These are phyloP conservation scores for Aspergillus intermedius DNA, from an alignment of 2,329 filamentous ascomycete genomes.

Conservation along the genomic window DNA sequence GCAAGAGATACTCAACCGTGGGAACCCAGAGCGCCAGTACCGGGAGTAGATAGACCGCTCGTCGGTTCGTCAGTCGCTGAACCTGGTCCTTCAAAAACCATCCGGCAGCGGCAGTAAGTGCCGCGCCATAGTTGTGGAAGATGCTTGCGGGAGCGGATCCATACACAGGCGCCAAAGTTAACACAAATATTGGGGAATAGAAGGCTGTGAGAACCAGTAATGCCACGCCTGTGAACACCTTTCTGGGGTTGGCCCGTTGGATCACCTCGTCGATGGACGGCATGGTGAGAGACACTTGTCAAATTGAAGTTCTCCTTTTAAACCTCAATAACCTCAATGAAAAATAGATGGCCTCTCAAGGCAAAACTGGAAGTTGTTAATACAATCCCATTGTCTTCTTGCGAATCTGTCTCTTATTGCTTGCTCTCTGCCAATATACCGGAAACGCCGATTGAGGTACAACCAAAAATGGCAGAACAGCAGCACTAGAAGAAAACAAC, in stretches of 20 bases:
- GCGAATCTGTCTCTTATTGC: no score
- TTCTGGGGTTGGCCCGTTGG: constrained; percentile 19
- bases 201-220: constrained; percentile 34
- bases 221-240: constrained; percentile 22
- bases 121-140: constrained; percentile 63
- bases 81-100: constrained; percentile 60
- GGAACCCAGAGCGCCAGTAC: constrained; percentile 71
- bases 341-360: not conserved
- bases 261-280: constrained; percentile 18
- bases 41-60: constrained; percentile 52
- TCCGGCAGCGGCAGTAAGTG: constrained; percentile 61
- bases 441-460: not conserved
- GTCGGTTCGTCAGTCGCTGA: constrained; percentile 44
- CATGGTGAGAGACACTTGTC: constrained; percentile 14
- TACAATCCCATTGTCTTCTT: not conserved
- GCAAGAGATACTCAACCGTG: constrained; percentile 64
- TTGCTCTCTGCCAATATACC: no score
- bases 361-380: constrained; percentile 1
- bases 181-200: constrained; percentile 46
- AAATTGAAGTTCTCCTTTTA: not conserved
- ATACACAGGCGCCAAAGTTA: constrained; percentile 79
- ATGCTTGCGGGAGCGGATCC: constrained; percentile 71
- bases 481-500: not conserved
- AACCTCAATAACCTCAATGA: not conserved
- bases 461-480: not conserved